phyloP scores from a whole-genome alignment of 2,329 filamentous ascomycete species.

The Fusarium brachygibbosum region DNA sequence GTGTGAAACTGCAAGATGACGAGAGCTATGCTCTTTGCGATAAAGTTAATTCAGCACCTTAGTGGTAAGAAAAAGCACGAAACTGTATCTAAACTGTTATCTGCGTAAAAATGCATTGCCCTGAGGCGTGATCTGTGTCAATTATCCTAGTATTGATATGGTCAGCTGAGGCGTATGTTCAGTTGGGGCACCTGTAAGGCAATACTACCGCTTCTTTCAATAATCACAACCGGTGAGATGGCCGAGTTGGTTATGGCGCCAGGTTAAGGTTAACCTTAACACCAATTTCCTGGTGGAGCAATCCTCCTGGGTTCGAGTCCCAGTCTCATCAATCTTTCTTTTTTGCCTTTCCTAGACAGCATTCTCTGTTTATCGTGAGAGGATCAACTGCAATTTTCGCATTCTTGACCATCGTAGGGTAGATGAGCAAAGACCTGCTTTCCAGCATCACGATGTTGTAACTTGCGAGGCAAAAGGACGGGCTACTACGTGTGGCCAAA shows the following conservation, averaged over 20 bases:
- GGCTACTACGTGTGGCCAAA: no score
- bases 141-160: not conserved
- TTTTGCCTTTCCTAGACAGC: not conserved
- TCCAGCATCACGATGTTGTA: not conserved
- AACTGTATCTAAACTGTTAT: not conserved
- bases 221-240: constrained; percentile 49
- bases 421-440: not conserved
- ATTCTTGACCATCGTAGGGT: not conserved
- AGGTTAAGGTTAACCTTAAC: constrained; percentile 54
- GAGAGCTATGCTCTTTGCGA: not conserved
- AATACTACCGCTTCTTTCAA: accelerated
- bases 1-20: not conserved
- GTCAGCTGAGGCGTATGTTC: no score
- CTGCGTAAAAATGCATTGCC: not conserved
- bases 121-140: not conserved
- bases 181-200: accelerated
- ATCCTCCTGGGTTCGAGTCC: constrained; percentile 56
- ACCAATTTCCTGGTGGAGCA: constrained; percentile 53
- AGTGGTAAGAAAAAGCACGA: accelerated
- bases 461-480: not conserved
- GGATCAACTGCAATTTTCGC: not conserved
- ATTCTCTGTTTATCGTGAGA: not conserved
- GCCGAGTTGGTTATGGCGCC: constrained; percentile 56
- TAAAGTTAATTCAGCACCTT: not conserved
- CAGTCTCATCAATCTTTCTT: constrained; percentile 49